Evolutionary conservation across 1,284 basidiomycete genomes (phyloP).

Genomic region (Sanguinoderma infundibulare): DNA sequence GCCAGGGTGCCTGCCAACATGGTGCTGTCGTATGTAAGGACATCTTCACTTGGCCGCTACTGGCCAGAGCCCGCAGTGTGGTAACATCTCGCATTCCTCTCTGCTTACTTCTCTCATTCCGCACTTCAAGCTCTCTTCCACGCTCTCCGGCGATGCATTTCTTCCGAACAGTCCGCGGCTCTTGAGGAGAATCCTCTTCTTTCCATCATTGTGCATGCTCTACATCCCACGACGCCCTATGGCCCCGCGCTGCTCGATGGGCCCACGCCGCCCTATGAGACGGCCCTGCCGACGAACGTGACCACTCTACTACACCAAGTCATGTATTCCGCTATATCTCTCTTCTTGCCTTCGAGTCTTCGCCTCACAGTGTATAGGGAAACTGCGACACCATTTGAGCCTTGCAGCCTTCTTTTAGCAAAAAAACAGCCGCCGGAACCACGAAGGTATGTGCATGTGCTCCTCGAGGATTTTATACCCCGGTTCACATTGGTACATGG

Average conservation of each 20-base stretch:
- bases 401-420: slow-evolving; percentile 18
- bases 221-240: background rate
- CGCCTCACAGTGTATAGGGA: background rate
- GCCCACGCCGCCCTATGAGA: slow-evolving; percentile 14
- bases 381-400: slow-evolving; percentile 20
- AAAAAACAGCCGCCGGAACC: slow-evolving; percentile 21
- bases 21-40: background rate
- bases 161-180: slow-evolving; percentile 4
- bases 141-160: slow-evolving; percentile 8
- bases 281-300: slow-evolving; percentile 10
- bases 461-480: no score
- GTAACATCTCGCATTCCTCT: background rate
- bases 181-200: no score
- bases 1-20: background rate
- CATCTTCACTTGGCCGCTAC: no score
- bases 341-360: background rate
- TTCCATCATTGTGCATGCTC: no score
- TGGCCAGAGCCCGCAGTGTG: background rate
- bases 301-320: slow-evolving; percentile 19
- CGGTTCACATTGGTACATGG: no score
- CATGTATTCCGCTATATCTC: background rate
- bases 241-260: background rate
- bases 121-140: no score
- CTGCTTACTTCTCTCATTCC: background rate
- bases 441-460: slow-evolving; percentile 18